Evolutionary conservation across 2,329 filamentous ascomycete species (phyloP), one percentile per base, ranked within the genome.

Genomic region (Aspergillus pseudoviridinutans): DNA sequence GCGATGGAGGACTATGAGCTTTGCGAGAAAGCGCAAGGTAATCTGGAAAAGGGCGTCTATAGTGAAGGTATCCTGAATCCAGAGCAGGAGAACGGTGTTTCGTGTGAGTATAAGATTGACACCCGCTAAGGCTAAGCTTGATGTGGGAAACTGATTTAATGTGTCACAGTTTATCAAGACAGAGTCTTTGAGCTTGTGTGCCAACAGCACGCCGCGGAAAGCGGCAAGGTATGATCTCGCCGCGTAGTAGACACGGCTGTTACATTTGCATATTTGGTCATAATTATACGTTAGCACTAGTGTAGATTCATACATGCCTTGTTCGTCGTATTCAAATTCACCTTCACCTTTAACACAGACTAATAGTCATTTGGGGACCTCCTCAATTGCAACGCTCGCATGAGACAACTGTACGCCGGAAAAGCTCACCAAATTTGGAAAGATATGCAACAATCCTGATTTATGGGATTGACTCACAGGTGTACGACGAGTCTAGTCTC

Each of bases 1-100:
- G 82, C 82, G 0, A 66, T 82, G 57, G 82, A 84, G 59, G 82
- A 84, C 57, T 84, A 77, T 59, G 82, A 84, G 66, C 71, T 84
- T 1, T 85, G 82, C 62, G 82, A 84, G 66, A 81, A 78, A 52
- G 80, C 82, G 1, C 82, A 85, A 64, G 70, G 72, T 35, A 84
- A 84, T 61, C 69, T 85, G 9, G 75, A 80, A 52, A 77, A 74
- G 22, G 82, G 82, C 0, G 75, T 84, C 3, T 84, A 84, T 64
- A 73, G 74, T 2, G 80, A 83, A 60, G 82, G 82, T 0, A 77
- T 84, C 9, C 68, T 85, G 58, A 84, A 85, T 62, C 81, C 81
- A 4, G 70, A 72, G 24, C 83, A 84, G 66, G 82, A 84, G 65
- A 82, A 76, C 51, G 82, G 82, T 0, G 82, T 84, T 25, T 75